phyloP scores from a whole-genome alignment of 257 asterid species.

The Ilex aquifolium region DNA sequence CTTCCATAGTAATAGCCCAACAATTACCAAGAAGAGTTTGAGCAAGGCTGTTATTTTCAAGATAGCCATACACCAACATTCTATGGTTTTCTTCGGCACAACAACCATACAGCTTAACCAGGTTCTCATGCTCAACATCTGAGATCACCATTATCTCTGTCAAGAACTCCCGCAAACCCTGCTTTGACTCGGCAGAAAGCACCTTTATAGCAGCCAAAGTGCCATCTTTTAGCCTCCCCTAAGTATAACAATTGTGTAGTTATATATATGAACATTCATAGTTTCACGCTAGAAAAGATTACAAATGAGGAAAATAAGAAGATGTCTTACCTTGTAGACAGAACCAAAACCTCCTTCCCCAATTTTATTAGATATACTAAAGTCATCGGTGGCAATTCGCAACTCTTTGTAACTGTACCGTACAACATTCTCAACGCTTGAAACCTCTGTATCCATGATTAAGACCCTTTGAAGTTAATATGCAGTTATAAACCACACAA shows the following conservation, averaged over 20 bases:
- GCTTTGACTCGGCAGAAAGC: constrained; percentile 76
- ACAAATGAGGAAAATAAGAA: not conserved
- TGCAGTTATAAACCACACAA: constrained; percentile 2
- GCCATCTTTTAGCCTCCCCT: constrained; percentile 81
- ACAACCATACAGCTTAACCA: constrained; percentile 79
- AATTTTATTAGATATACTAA: constrained; percentile 51
- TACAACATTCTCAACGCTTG: constrained; percentile 38
- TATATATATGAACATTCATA: constrained; percentile 4
- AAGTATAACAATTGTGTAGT: constrained; percentile 12
- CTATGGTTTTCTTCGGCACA: constrained; percentile 68
- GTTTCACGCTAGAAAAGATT: not conserved
- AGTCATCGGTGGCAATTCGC: constrained; percentile 56
- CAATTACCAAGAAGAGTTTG: constrained; percentile 76
- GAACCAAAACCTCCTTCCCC: constrained; percentile 95
- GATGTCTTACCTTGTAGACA: constrained; percentile 60
- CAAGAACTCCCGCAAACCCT: constrained; percentile 68
- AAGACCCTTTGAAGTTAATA: constrained; percentile 15
- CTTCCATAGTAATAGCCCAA: not conserved
- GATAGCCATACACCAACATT: constrained; percentile 83
- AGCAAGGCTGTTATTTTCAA: constrained; percentile 85
- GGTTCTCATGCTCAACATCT: constrained; percentile 73
- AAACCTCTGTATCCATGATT: constrained; percentile 52
- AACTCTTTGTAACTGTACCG: constrained; percentile 61
- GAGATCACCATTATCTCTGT: constrained; percentile 63
- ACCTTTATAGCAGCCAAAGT: constrained; percentile 77